Evolutionary conservation across 805 yeast species (phyloP).

Genomic region (Saccharomycopsis malanga): DNA sequence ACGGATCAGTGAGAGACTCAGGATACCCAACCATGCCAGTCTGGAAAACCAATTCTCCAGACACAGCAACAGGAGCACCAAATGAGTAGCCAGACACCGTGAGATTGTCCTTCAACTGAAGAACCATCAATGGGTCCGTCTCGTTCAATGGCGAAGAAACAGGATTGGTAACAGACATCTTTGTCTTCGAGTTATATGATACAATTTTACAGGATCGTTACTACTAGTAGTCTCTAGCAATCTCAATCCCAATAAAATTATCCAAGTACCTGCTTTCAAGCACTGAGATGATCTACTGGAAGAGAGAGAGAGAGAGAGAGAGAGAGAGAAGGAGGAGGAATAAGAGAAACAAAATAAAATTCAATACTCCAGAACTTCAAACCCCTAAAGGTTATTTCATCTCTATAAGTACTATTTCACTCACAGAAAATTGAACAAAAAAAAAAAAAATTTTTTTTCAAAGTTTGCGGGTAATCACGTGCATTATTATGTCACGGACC

Average conservation of each 20-base stretch:
- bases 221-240: background rate
- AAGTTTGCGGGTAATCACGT: background rate
- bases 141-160: conserved; percentile 75
- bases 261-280: conserved; percentile 22
- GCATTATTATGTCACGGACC: background rate
- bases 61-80: conserved; percentile 82
- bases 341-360: conserved; percentile 17
- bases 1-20: conserved; percentile 95
- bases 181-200: background rate
- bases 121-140: conserved; percentile 76
- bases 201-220: background rate
- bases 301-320: conserved; percentile 37
- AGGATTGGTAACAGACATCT: conserved; percentile 13
- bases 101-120: conserved; percentile 82
- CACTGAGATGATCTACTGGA: conserved; percentile 31
- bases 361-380: conserved; percentile 22
- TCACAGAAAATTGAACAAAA: background rate
- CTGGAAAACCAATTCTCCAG: conserved; percentile 98
- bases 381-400: no score
- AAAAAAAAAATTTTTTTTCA: background rate
- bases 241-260: background rate
- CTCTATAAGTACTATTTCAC: no score
- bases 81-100: conserved; percentile 92
- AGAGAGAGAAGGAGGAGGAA: conserved; percentile 26
- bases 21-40: conserved; percentile 99